Conservation (phyloP, 2,329 filamentous ascomycete genomes). For the Dactylellina sp. region DNA sequence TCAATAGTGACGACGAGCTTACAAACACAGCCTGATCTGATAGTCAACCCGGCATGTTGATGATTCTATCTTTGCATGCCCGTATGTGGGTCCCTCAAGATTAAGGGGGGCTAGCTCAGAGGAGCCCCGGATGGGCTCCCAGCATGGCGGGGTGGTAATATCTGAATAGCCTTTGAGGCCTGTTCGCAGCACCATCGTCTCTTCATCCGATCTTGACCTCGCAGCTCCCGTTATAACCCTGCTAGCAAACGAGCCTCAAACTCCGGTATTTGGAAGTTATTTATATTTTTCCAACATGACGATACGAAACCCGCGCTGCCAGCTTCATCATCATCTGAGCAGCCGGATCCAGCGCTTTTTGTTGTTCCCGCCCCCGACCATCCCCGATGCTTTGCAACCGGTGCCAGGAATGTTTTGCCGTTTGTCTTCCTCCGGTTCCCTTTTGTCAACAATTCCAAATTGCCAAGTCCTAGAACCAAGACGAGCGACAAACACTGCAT, state of each 20-base stretch:
- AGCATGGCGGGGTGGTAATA: too few relatives aligned
- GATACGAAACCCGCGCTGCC: slow-evolving; percentile 12
- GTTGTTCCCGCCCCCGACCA: slow-evolving; percentile 14
- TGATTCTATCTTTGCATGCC: slow-evolving; percentile 18
- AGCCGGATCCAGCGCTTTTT: slow-evolving; percentile 25
- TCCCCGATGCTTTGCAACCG: slow-evolving; percentile 23
- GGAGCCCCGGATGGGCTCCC: neutral
- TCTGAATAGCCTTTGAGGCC: too few relatives aligned
- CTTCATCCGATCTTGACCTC: neutral
- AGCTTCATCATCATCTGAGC: too few relatives aligned
- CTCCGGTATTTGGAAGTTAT: slow-evolving; percentile 28
- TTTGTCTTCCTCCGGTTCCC: neutral
- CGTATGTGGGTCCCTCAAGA: too few relatives aligned
- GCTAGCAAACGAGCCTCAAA: slow-evolving; percentile 20
- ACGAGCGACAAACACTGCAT: slow-evolving; percentile 40
- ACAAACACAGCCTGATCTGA: slow-evolving; percentile 20
- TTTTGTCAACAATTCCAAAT: slow-evolving; percentile 49
- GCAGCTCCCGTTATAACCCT: neutral
- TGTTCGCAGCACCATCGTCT: too few relatives aligned
- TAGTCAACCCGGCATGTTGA: slow-evolving; percentile 10
- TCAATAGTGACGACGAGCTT: slow-evolving; percentile 25
- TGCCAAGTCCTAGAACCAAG: slow-evolving; percentile 39
- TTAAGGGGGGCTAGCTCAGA: neutral
- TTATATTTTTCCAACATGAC: slow-evolving; percentile 20
- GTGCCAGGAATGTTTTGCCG: neutral